phyloP scores from a whole-genome alignment of 441 rosid species.

The Rhodomyrtus psidioides region DNA sequence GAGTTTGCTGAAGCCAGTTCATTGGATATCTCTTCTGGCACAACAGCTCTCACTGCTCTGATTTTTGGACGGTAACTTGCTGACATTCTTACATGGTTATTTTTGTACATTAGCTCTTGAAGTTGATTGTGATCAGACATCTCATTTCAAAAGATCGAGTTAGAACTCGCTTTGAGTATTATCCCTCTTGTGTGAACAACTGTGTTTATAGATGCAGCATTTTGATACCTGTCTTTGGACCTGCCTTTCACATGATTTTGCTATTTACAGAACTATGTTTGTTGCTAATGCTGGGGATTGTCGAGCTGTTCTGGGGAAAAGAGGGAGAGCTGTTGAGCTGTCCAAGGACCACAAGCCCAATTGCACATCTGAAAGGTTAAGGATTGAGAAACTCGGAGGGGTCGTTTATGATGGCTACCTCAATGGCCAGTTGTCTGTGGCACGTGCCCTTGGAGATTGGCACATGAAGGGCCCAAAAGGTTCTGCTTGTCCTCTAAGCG shows the following conservation, averaged over 20 bases:
- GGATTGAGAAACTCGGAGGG: conserved; percentile 80
- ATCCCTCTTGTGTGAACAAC: not conserved
- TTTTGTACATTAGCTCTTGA: not conserved
- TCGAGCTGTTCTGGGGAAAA: conserved; percentile 79
- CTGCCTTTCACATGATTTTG: not conserved
- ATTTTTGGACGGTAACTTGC: conserved; percentile 49
- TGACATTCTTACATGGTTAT: not conserved
- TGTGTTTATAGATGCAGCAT: not conserved
- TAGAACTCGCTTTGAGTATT: not conserved
- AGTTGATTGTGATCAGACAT: not conserved
- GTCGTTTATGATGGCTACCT: conserved; percentile 86
- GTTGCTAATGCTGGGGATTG: conserved; percentile 92
- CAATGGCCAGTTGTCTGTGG: conserved; percentile 81
- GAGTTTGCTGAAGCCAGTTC: conserved; percentile 78
- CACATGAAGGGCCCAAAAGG: conserved; percentile 85
- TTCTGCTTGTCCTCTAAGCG: conserved; percentile 64
- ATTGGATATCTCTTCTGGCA: conserved; percentile 86
- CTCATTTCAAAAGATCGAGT: not conserved
- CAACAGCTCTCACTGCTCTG: conserved; percentile 76
- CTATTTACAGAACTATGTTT: conserved; percentile 44
- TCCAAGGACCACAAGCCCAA: conserved; percentile 87
- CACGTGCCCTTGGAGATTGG: conserved; percentile 93
- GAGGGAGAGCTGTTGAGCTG: conserved; percentile 79
- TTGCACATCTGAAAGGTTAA: conserved; percentile 46
- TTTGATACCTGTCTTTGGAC: not conserved